Base-by-base conservation (phyloP, 306 rosid genomes). In the Malus sieversii region DNA sequence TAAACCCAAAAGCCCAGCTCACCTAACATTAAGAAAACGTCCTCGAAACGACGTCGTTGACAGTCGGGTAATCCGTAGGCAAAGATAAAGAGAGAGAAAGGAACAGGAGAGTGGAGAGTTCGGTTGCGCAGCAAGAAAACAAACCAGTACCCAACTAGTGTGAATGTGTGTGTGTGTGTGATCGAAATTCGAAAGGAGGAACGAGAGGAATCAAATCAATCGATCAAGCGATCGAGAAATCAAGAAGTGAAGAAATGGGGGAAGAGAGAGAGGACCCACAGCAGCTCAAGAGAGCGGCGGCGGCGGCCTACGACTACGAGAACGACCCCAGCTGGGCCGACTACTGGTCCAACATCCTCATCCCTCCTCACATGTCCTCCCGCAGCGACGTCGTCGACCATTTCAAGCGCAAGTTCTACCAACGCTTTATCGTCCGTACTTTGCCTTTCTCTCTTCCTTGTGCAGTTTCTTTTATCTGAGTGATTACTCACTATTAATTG, bases 361-460 rank as follows among this genome's bases (percentile, higher is more conserved):
- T 96, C 73, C 99, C 99, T 82, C 94, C 96, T 13, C 80, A 84
- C 63, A 80, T 89, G 90, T 71, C 96, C 45, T 85, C 96, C 6
- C 89, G 91, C 66, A 27, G 78, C 69, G 99, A 90, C 58, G 97
- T 96, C 44, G 77, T 90, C 44, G 75, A 77, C 5, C 98, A 96
- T 84, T 96, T 72, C 90, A 92, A 92, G 82, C 97, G 87, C 86
- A 96, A 96, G 87, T 96, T 96, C 86, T 96, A 90, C 78, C 90
- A 92, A 81, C 96, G 96, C 73, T 86, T 51, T 83, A 85, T 90
- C 81, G 96, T 90, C 45, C 74, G 92, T 71, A 22, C 73, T 72
- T 75, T 55, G 75, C 6, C 29, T 35, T 29, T 55, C 40, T n/a
- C 67, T 38, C 53, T 77, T n/a, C 8, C 58, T 7, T 19, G 15